phyloP scores from a whole-genome alignment of 2,329 filamentous ascomycete species.

The Coniochaeta sp. region DNA sequence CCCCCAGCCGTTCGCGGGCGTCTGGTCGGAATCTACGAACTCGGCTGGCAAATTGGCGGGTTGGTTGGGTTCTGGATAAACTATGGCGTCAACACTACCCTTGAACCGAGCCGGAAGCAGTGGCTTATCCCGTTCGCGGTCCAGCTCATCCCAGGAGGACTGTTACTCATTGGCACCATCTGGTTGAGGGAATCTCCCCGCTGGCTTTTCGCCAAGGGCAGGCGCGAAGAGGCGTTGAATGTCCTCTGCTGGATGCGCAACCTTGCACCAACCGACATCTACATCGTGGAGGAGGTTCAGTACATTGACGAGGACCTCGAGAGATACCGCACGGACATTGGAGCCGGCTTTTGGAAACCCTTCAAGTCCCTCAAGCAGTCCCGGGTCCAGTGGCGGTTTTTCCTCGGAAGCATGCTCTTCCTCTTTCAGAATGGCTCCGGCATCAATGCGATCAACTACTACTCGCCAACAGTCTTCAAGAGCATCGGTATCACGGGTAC shows the following conservation, averaged over 20 bases:
- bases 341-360: constrained; percentile 33
- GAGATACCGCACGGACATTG: constrained; percentile 23
- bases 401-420: constrained; percentile 11
- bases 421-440: constrained; percentile 33
- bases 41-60: constrained; percentile 67
- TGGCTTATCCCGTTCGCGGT: constrained; percentile 37
- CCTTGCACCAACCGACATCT: constrained; percentile 42
- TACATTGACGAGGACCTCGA: constrained; percentile 49
- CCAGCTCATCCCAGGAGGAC: constrained; percentile 30
- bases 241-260: constrained; percentile 39
- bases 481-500: constrained; percentile 27
- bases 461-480: constrained; percentile 29
- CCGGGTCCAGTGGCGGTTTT: constrained; percentile 24
- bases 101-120: constrained; percentile 16
- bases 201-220: constrained; percentile 25
- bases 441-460: constrained; percentile 57
- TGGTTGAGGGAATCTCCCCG: constrained; percentile 31
- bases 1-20: constrained; percentile 63
- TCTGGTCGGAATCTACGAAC: constrained; percentile 62
- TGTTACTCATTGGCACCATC: constrained; percentile 24
- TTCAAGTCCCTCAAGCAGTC: constrained; percentile 42
- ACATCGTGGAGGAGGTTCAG: constrained; percentile 51
- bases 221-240: constrained; percentile 29
- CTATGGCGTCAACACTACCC: constrained; percentile 8
- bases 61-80: constrained; percentile 60